Conservation (phyloP, 192 early-diverging fungal species). For the Diversispora epigaea region DNA sequence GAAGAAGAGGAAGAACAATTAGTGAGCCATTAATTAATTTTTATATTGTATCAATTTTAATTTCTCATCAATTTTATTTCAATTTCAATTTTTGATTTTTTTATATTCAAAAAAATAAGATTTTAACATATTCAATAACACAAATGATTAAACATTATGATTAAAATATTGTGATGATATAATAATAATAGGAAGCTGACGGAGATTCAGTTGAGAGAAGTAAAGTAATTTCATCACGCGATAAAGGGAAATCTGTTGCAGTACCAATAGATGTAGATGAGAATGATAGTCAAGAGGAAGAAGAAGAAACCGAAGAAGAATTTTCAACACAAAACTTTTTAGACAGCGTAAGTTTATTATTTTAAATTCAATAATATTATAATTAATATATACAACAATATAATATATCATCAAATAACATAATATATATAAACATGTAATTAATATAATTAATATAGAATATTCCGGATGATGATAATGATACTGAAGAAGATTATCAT, state of each 20-base stretch:
- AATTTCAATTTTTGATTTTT: background rate
- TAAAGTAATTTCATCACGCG: background rate
- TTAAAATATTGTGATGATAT: too few species aligned
- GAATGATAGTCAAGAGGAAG: background rate
- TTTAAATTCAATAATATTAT: background rate
- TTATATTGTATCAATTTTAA: background rate
- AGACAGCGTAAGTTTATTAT: background rate
- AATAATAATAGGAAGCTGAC: conserved; percentile 21
- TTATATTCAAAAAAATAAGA: background rate
- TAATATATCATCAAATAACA: background rate
- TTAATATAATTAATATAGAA: background rate
- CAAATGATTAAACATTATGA: background rate
- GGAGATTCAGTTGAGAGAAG: background rate
- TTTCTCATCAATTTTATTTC: background rate
- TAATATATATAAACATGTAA: background rate
- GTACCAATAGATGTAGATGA: conserved; percentile 12
- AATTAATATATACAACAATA: background rate
- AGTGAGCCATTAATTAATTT: background rate
- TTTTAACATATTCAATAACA: background rate
- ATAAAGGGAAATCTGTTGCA: conserved; percentile 30
- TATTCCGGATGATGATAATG: background rate
- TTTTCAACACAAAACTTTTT: background rate
- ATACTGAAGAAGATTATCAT: background rate
- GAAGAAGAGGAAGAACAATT: conserved; percentile 26
- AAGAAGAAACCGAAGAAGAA: conserved; percentile 6